Evolutionary conservation across 768 basidiomycete species (phyloP).

Genomic region (Stropharia rugosoannulata): DNA sequence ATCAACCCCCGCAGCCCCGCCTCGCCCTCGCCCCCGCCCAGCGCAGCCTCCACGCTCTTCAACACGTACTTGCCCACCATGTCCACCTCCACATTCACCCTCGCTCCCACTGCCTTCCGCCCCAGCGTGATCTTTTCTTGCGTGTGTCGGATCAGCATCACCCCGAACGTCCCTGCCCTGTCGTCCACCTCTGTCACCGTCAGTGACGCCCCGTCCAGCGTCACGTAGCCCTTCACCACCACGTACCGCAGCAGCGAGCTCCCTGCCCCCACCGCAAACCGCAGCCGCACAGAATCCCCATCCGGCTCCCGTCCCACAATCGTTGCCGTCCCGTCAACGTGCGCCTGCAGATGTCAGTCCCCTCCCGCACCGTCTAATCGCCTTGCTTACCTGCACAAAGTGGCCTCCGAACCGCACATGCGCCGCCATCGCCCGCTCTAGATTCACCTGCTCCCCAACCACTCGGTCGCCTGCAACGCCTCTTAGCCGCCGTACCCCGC

Average conservation of each 20-base stretch:
- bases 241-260: slow-evolving; percentile 75
- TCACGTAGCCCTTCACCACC: slow-evolving; percentile 92
- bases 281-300: slow-evolving; percentile 85
- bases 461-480: slow-evolving; percentile 66
- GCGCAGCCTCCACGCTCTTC: slow-evolving; percentile 74
- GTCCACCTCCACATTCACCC: slow-evolving; percentile 94
- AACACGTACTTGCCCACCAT: slow-evolving; percentile 92
- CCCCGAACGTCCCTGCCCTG: slow-evolving; percentile 60
- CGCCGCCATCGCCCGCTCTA: slow-evolving; percentile 93
- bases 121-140: slow-evolving; percentile 84
- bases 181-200: slow-evolving; percentile 84
- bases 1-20: slow-evolving; percentile 45
- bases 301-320: slow-evolving; percentile 66
- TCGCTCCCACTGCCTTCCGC: slow-evolving; percentile 71
- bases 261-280: slow-evolving; percentile 39
- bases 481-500: not conserved
- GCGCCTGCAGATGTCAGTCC: slow-evolving; percentile 55
- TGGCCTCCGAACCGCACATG: slow-evolving; percentile 95
- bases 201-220: slow-evolving; percentile 92
- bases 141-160: slow-evolving; percentile 96
- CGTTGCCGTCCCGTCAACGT: slow-evolving; percentile 88
- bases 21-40: slow-evolving; percentile 53
- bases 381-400: slow-evolving; percentile 79
- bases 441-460: slow-evolving; percentile 81
- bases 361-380: slow-evolving; percentile 7